Conservation (phyloP, 495 filamentous ascomycete species). For the Xylaria grammica region DNA sequence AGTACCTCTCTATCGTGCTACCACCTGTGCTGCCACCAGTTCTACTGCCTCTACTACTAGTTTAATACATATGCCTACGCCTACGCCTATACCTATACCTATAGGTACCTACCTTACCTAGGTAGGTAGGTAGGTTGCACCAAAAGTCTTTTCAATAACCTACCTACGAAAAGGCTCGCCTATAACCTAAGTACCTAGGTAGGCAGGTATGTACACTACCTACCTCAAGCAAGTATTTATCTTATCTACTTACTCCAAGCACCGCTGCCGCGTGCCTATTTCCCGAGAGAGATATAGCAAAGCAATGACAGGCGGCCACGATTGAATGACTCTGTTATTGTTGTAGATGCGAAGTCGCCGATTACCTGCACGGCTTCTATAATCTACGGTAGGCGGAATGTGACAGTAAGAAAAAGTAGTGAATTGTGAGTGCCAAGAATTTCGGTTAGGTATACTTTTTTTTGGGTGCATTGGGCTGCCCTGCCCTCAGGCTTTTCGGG, state of each 20-base stretch:
- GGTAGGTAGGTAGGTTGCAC: too few species aligned
- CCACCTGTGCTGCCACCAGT: too few species aligned
- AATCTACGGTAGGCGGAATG: background rate
- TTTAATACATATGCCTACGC: too few species aligned
- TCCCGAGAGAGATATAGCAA: background rate
- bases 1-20: too few species aligned
- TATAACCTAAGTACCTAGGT: too few species aligned
- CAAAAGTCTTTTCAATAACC: too few species aligned
- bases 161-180: too few species aligned
- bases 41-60: too few species aligned
- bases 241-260: background rate
- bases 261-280: background rate
- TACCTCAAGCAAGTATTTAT: background rate
- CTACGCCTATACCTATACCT: too few species aligned
- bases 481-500: background rate
- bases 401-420: background rate
- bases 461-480: background rate
- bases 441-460: conserved; percentile 5
- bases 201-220: background rate
- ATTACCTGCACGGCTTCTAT: conserved; percentile 5
- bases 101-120: too few species aligned
- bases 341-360: background rate
- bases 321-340: conserved; percentile 11
- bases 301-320: conserved; percentile 20
- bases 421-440: conserved; percentile 14